Evolutionary conservation across 2,329 filamentous ascomycete genomes (phyloP).

Genomic region (Epichloe scottii): DNA sequence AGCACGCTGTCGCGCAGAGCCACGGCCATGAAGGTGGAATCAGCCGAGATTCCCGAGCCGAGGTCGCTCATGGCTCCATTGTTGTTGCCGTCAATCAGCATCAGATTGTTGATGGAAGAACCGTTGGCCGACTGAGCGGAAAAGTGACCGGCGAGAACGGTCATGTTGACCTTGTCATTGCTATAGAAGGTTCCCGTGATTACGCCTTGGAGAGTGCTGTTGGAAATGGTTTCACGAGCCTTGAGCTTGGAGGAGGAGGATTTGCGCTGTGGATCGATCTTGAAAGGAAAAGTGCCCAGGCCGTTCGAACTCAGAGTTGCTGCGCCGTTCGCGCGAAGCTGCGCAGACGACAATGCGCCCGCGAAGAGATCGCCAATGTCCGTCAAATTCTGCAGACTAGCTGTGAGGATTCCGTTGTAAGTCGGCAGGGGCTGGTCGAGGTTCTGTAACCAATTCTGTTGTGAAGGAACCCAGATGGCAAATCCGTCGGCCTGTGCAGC

Average conservation of each 20-base stretch:
- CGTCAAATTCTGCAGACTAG: slow-evolving; percentile 52
- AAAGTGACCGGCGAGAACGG: slow-evolving; percentile 82
- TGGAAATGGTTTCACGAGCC: slow-evolving; percentile 33
- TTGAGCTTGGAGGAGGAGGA: slow-evolving; percentile 21
- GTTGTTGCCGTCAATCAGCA: slow-evolving; percentile 68
- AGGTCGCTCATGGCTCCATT: slow-evolving; percentile 57
- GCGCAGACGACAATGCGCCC: slow-evolving; percentile 68
- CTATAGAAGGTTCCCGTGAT: slow-evolving; percentile 68
- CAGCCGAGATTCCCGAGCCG: slow-evolving; percentile 48
- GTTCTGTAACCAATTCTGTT: slow-evolving; percentile 78
- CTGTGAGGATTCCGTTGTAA: slow-evolving; percentile 60
- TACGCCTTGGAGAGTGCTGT: slow-evolving; percentile 49
- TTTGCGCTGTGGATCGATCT: slow-evolving; percentile 29
- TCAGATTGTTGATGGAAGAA: slow-evolving; percentile 63
- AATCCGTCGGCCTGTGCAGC: slow-evolving; percentile 59
- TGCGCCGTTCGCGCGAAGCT: slow-evolving; percentile 60
- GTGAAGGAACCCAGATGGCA: slow-evolving; percentile 82
- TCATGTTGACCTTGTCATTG: slow-evolving; percentile 60
- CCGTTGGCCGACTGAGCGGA: slow-evolving; percentile 55
- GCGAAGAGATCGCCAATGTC: slow-evolving; percentile 58
- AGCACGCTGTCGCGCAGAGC: slow-evolving; percentile 54
- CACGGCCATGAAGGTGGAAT: slow-evolving; percentile 65
- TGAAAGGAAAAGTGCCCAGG: slow-evolving; percentile 45
- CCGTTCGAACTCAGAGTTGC: slow-evolving; percentile 47
- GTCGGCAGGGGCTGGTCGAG: slow-evolving; percentile 51